A percentile compares a stretch with the other conserved stretches of the same genome.
Evolutionary conservation across 179 eudicot genomes (phyloP).

Genomic region (Silene noctiflora): DNA sequence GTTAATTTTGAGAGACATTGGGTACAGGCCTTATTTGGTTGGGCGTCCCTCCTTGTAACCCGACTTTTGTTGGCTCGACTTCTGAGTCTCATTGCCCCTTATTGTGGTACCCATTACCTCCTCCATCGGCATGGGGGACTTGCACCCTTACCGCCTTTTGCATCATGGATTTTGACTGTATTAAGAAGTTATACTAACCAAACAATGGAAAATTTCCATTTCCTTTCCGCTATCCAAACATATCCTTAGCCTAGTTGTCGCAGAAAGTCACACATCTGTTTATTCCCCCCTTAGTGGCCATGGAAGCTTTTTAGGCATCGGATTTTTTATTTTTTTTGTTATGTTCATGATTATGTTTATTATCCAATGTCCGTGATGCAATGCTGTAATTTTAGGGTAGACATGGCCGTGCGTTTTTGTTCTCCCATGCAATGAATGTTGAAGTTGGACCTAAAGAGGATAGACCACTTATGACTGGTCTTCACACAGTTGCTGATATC

Average conservation of each 20-base stretch:
- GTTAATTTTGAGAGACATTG: neutral
- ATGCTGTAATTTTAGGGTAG: slow-evolving; percentile 41
- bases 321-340: too few relatives aligned
- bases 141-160: neutral
- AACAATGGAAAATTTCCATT: too few relatives aligned
- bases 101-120: neutral
- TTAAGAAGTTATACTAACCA: too few relatives aligned
- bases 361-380: neutral
- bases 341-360: too few relatives aligned
- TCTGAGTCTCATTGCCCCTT: too few relatives aligned
- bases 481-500: slow-evolving; percentile 44
- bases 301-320: too few relatives aligned
- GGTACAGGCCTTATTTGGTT: neutral
- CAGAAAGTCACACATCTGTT: too few relatives aligned
- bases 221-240: too few relatives aligned
- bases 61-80: too few relatives aligned
- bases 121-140: neutral
- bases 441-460: slow-evolving; percentile 49
- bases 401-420: slow-evolving; percentile 57
- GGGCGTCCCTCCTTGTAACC: neutral
- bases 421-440: slow-evolving; percentile 58
- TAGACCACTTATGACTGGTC: slow-evolving; percentile 54
- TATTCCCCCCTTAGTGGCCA: too few relatives aligned
- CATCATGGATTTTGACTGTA: neutral
- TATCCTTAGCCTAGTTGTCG: too few relatives aligned